Percentiles rank a stretch among this genome's conserved stretches.
Conservation (phyloP, 306 rosid genomes). For the Pachyrhizus erosus region DNA sequence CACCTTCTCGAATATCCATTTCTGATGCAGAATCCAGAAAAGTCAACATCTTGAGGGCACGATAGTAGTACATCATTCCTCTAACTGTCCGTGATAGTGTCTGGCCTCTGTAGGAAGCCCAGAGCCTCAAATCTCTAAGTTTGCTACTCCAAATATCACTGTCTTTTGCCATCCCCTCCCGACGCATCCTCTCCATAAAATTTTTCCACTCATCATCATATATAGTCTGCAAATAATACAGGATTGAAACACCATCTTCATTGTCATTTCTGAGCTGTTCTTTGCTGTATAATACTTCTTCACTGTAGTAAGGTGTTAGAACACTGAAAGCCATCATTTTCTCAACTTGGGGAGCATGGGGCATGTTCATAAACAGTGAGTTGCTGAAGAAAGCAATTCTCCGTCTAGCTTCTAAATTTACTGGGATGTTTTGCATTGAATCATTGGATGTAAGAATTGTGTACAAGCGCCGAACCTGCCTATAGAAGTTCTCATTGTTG, state of each 20-base stretch:
- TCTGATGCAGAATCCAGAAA: slow-evolving; percentile 97
- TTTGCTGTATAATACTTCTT: slow-evolving; percentile 77
- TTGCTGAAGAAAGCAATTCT: slow-evolving; percentile 95
- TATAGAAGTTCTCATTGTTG: slow-evolving; percentile 71
- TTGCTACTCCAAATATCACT: slow-evolving; percentile 80
- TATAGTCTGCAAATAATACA: slow-evolving; percentile 87
- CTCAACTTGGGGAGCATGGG: slow-evolving; percentile 98
- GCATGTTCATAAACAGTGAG: slow-evolving; percentile 95
- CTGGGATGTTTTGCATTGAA: slow-evolving; percentile 86
- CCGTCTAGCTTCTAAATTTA: slow-evolving; percentile 95
- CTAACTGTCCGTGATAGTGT: slow-evolving; percentile 91
- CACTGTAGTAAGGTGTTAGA: slow-evolving; percentile 89
- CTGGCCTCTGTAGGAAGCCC: slow-evolving; percentile 98
- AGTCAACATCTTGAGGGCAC: slow-evolving; percentile 93
- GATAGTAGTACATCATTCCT: slow-evolving; percentile 97
- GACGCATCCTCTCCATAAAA: slow-evolving; percentile 88
- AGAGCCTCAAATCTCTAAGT: slow-evolving; percentile 87
- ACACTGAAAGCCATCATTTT: slow-evolving; percentile 98
- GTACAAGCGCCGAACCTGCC: slow-evolving; percentile 88
- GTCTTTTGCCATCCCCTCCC: slow-evolving; percentile 81
- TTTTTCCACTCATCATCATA: slow-evolving; percentile 95
- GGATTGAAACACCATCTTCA: slow-evolving; percentile 90
- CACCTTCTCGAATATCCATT: slow-evolving; percentile 90
- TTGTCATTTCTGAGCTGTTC: slow-evolving; percentile 90
- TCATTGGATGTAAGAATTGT: slow-evolving; percentile 90